phyloP scores from a whole-genome alignment of 2,329 filamentous ascomycete species.

The Colletotrichum kahawae region DNA sequence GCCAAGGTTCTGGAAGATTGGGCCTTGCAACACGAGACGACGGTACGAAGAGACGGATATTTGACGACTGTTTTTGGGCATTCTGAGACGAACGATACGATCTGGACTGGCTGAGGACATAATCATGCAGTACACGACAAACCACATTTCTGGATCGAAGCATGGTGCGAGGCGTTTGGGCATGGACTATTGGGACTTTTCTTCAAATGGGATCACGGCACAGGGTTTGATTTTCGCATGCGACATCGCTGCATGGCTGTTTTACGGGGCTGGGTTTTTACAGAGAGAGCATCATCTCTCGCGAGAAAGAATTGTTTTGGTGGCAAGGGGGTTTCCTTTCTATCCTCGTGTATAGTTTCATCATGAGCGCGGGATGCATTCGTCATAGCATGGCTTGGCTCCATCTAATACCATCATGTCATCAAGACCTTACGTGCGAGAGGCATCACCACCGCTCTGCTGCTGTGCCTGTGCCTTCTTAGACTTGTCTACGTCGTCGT shows the following conservation, averaged over 20 bases:
- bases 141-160: background rate
- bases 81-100: background rate
- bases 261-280: background rate
- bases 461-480: constrained; percentile 37
- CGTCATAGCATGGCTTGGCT: background rate
- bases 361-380: background rate
- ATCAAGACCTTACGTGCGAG: background rate
- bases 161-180: background rate
- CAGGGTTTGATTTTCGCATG: background rate
- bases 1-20: background rate
- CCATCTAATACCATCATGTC: background rate
- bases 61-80: background rate
- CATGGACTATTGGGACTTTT: background rate
- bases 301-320: background rate
- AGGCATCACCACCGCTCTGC: background rate
- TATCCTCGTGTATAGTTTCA: background rate
- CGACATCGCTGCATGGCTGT: background rate
- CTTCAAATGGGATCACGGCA: background rate
- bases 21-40: background rate
- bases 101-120: background rate
- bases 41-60: background rate
- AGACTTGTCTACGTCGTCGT: constrained; percentile 49
- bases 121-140: background rate
- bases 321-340: background rate
- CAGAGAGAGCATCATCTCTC: constrained; percentile 2